Evolutionary conservation across 495 filamentous ascomycete genomes (phyloP).

Genomic region (Penicillium diatomitis): DNA sequence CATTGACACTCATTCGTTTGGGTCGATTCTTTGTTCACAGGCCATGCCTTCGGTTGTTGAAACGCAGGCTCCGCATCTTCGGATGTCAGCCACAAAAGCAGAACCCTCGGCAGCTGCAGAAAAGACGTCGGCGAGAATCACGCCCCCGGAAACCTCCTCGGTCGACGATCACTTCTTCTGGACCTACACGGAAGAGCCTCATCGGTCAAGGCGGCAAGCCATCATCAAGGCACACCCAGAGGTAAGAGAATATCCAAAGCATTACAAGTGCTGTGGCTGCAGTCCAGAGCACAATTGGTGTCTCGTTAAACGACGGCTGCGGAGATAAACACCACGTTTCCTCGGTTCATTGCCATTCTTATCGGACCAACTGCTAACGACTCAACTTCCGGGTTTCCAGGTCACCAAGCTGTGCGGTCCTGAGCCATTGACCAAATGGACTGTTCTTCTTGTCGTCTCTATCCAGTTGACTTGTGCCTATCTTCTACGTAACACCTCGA

Average conservation of each 20-base stretch:
- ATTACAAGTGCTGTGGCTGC: neutral
- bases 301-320: neutral
- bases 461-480: constrained; percentile 76
- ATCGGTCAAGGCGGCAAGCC: constrained; percentile 76
- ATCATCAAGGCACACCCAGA: constrained; percentile 99
- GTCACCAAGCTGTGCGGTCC: constrained; percentile 96
- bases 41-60: constrained; percentile 26
- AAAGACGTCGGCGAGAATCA: constrained; percentile 18
- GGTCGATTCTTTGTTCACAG: neutral
- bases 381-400: constrained; percentile 30
- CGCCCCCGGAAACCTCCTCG: constrained; percentile 25
- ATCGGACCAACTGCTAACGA: constrained; percentile 5
- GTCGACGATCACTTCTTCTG: constrained; percentile 62
- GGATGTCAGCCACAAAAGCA: constrained; percentile 27
- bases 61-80: constrained; percentile 30
- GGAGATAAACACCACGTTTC: neutral
- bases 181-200: constrained; percentile 98
- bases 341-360: neutral
- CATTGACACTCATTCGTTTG: neutral
- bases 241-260: constrained; percentile 35
- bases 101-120: constrained; percentile 6
- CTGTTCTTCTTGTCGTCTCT: constrained; percentile 75
- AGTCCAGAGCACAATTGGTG: neutral
- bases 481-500: constrained; percentile 64
- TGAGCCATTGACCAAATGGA: constrained; percentile 90